These are phyloP conservation scores for Aspergillus hancockii DNA, from an alignment of 495 filamentous ascomycete genomes.

Conservation along the genomic window DNA sequence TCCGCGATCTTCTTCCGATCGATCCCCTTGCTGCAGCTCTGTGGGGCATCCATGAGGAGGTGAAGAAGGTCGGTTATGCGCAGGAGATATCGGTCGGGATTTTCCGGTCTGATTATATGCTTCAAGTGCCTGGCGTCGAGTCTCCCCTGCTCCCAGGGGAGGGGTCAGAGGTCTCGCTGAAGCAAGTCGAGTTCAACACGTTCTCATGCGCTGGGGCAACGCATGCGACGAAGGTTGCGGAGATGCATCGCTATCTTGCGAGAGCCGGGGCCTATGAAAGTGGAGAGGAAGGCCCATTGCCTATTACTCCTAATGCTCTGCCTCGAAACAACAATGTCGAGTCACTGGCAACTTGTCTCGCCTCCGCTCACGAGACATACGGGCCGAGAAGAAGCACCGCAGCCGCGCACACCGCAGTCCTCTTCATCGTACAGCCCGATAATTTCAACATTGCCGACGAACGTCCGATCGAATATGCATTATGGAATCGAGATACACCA, in stretches of 20 bases:
- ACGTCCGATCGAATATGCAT: conserved; percentile 43
- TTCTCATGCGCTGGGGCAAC: conserved; percentile 77
- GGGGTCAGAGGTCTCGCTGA: conserved; percentile 43
- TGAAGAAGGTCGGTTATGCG: conserved; percentile 60
- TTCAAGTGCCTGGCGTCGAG: conserved; percentile 47
- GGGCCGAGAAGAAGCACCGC: conserved; percentile 36
- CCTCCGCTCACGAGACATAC: conserved; percentile 67
- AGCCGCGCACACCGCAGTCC: conserved; percentile 43
- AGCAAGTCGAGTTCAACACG: conserved; percentile 92
- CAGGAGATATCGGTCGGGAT: conserved; percentile 73
- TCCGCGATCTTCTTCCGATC: conserved; percentile 52
- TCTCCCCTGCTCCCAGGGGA: no score
- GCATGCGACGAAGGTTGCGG: conserved; percentile 62
- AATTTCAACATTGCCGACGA: conserved; percentile 90
- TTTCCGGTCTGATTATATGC: conserved; percentile 92
- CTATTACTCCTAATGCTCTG: conserved; percentile 47
- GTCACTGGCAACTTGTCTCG: conserved; percentile 63
- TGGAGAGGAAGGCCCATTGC: not conserved
- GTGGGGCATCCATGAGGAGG: conserved; percentile 72
- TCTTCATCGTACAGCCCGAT: conserved; percentile 76
- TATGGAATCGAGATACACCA: conserved; percentile 55
- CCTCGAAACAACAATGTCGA: conserved; percentile 62
- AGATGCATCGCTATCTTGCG: conserved; percentile 57
- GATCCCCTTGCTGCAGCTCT: conserved; percentile 71
- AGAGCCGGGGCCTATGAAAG: conserved; percentile 22